These are phyloP conservation scores for Pseudogymnoascus verrucosus DNA, from an alignment of 2,329 filamentous ascomycete genomes.

Conservation along the genomic window DNA sequence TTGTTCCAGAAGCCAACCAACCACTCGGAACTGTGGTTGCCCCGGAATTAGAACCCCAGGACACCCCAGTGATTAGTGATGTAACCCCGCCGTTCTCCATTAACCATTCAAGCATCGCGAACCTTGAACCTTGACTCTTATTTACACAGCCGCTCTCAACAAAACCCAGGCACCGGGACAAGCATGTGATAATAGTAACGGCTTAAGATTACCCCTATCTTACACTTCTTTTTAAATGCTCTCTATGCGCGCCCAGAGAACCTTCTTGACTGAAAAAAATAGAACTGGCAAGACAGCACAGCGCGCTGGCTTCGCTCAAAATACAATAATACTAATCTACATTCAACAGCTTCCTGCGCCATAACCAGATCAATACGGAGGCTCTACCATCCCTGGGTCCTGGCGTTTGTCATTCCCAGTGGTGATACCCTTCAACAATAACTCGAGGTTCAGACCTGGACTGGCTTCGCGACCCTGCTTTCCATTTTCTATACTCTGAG, in stretches of 20 bases:
- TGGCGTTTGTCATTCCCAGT: slow-evolving; percentile 17
- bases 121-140: background rate
- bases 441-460: slow-evolving; percentile 25
- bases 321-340: slow-evolving; percentile 4
- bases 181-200: slow-evolving; percentile 4
- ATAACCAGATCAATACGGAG: background rate
- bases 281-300: background rate
- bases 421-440: slow-evolving; percentile 29
- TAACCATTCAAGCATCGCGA: background rate
- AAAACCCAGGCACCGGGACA: background rate
- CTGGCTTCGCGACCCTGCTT: background rate
- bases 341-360: background rate
- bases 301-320: slow-evolving; percentile 7
- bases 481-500: background rate
- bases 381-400: slow-evolving; percentile 2
- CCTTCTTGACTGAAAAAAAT: background rate
- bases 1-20: slow-evolving; percentile 1
- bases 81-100: background rate
- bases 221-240: slow-evolving; percentile 2
- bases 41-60: background rate
- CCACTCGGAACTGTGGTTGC: background rate
- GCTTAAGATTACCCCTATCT: slow-evolving; percentile 6
- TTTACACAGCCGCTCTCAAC: background rate
- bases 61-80: background rate
- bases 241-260: background rate